Evolutionary conservation across 345 rosid species (phyloP).

Genomic region (Psidium guajava): DNA sequence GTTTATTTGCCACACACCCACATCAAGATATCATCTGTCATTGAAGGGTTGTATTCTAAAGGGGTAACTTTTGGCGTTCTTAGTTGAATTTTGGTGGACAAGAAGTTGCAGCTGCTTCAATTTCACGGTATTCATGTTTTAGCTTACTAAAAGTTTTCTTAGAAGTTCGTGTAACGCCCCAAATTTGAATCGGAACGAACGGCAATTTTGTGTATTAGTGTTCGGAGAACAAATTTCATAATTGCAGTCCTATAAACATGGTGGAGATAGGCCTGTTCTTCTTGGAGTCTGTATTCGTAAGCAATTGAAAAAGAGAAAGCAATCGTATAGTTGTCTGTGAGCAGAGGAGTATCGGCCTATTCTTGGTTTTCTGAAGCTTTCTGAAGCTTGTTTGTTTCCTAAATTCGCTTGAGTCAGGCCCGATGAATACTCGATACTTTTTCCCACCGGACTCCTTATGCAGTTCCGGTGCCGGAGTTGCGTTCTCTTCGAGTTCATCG

Average conservation of each 20-base stretch:
- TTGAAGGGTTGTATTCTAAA: not conserved
- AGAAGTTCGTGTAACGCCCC: not conserved
- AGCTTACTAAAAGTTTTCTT: not conserved
- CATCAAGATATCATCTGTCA: not conserved
- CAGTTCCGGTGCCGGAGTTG: slow-evolving; percentile 19
- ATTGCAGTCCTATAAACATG: not conserved
- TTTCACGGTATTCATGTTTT: not conserved
- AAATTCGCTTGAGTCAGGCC: not conserved
- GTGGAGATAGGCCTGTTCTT: not conserved
- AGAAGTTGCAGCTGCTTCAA: not conserved
- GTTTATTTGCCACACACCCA: not conserved
- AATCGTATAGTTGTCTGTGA: not conserved
- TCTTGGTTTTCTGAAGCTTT: not conserved
- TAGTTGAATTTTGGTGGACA: not conserved
- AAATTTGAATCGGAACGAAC: not conserved
- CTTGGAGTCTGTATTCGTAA: not conserved
- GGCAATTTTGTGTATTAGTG: not conserved
- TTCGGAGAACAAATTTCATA: not conserved
- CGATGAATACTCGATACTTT: slow-evolving; percentile 54
- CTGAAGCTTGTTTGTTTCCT: not conserved
- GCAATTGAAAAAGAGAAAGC: not conserved
- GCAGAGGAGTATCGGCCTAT: not conserved
- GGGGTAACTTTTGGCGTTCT: not conserved
- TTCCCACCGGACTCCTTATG: slow-evolving; percentile 36
- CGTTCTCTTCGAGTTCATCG: slow-evolving; percentile 37